A percentile compares a stretch with the other conserved stretches of the same genome.
Evolutionary conservation across 2,329 filamentous ascomycete genomes (phyloP).

Genomic region (Trichoderma lentiforme): DNA sequence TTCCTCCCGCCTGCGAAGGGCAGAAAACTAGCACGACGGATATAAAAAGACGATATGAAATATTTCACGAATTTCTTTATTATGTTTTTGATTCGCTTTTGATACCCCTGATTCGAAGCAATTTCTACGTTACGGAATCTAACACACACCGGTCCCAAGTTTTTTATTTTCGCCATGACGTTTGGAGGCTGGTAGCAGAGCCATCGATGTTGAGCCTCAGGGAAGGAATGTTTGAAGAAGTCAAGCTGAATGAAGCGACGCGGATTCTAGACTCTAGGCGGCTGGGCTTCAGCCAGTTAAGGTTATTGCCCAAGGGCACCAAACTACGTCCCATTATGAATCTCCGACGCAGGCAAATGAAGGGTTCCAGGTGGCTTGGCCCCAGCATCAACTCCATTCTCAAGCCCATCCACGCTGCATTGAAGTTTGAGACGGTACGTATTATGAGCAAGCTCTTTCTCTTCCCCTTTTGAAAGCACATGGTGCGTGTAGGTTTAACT

Average conservation of each 20-base stretch:
- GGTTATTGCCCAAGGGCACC: constrained; percentile 75
- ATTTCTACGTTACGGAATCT: constrained; percentile 95
- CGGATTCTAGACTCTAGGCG: constrained; percentile 57
- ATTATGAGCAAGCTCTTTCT: background rate
- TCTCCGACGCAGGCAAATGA: constrained; percentile 62
- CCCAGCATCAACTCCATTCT: constrained; percentile 51
- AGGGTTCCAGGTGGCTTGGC: constrained; percentile 57
- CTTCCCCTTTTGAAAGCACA: background rate
- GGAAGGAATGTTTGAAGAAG: constrained; percentile 71
- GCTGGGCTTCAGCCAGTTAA: constrained; percentile 74
- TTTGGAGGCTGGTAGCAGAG: constrained; percentile 76
- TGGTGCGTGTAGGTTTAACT: background rate
- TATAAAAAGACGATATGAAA: constrained; percentile 68
- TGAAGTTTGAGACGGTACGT: constrained; percentile 73
- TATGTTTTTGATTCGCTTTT: constrained; percentile 90
- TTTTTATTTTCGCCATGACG: constrained; percentile 92
- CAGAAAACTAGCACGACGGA: constrained; percentile 68
- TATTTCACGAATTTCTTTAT: constrained; percentile 83
- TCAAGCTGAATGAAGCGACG: constrained; percentile 56
- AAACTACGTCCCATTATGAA: constrained; percentile 86
- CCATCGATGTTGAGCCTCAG: constrained; percentile 68
- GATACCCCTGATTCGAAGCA: constrained; percentile 78
- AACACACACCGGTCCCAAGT: constrained; percentile 73
- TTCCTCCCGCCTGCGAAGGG: constrained; percentile 45
- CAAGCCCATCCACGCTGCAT: constrained; percentile 68